These are phyloP conservation scores for Rhytidiadelphus loreus DNA, from an alignment of 225 moss, liverwort and hornwort genomes.

Conservation along the genomic window DNA sequence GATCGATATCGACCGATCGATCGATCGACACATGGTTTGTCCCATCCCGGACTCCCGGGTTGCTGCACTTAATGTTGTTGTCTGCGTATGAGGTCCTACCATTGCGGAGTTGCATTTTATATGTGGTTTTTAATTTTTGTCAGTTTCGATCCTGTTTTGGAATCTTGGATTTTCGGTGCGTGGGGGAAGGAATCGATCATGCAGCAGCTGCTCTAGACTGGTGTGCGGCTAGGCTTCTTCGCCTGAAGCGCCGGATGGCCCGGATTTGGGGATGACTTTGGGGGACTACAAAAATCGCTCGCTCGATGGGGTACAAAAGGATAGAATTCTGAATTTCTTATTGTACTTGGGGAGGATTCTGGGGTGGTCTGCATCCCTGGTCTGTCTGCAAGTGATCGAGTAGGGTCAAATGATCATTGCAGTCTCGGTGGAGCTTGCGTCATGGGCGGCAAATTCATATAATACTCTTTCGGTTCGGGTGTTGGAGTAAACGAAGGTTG, in stretches of 20 bases:
- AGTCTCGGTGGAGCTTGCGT: not conserved
- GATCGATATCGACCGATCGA: not conserved
- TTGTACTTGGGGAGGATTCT: not conserved
- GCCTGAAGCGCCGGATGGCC: not conserved
- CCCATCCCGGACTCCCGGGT: not conserved
- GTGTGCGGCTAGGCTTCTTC: not conserved
- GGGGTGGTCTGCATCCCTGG: not conserved
- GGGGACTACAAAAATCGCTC: not conserved
- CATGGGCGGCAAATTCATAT: not conserved
- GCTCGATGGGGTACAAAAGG: not conserved
- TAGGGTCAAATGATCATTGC: not conserved
- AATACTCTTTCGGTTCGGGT: not conserved
- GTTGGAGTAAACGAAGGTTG: not conserved
- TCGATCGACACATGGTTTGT: not conserved
- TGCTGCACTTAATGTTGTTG: not conserved
- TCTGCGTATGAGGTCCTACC: not conserved
- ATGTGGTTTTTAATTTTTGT: not conserved
- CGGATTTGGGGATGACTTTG: not conserved
- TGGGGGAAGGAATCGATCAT: not conserved
- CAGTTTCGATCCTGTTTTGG: not conserved
- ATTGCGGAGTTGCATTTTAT: not conserved
- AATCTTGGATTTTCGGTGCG: not conserved
- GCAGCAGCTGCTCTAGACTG: not conserved
- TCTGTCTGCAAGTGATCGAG: not conserved
- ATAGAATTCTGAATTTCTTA: not conserved